These are phyloP conservation scores for Colletotrichum trifolii DNA, from an alignment of 2,329 filamentous ascomycete genomes.

Conservation along the genomic window DNA sequence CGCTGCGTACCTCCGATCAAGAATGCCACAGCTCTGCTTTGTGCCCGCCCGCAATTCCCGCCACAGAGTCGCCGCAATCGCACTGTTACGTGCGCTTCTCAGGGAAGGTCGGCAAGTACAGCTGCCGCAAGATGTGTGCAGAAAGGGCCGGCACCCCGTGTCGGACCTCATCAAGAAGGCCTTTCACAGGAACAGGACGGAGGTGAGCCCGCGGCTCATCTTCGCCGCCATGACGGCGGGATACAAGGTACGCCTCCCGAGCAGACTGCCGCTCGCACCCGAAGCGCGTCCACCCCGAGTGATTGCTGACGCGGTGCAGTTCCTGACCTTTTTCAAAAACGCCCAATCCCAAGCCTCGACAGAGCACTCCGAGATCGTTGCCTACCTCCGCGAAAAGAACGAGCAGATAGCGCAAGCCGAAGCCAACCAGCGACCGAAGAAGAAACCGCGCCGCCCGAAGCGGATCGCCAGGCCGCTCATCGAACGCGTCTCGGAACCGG, in stretches of 20 bases:
- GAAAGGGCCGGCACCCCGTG: conserved; percentile 57
- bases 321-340: conserved; percentile 53
- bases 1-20: background rate
- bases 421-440: conserved; percentile 35
- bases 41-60: conserved; percentile 62
- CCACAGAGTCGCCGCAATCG: conserved; percentile 69
- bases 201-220: conserved; percentile 70
- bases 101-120: conserved; percentile 64
- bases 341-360: conserved; percentile 50
- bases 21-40: conserved; percentile 43
- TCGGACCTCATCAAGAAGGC: conserved; percentile 68
- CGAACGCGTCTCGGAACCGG: conserved; percentile 46
- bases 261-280: background rate
- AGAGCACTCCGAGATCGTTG: conserved; percentile 55
- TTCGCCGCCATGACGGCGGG: conserved; percentile 72
- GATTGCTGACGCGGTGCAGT: conserved; percentile 42
- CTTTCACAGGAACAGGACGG: conserved; percentile 69
- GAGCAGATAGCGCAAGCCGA: conserved; percentile 3
- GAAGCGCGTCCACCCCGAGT: background rate
- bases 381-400: conserved; percentile 50
- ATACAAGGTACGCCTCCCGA: conserved; percentile 64
- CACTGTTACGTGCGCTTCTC: conserved; percentile 78
- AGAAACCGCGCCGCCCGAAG: conserved; percentile 38
- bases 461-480: conserved; percentile 44
- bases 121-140: conserved; percentile 59